Base-by-base conservation (phyloP, 768 basidiomycete species). In the Mycena vulgaris region DNA sequence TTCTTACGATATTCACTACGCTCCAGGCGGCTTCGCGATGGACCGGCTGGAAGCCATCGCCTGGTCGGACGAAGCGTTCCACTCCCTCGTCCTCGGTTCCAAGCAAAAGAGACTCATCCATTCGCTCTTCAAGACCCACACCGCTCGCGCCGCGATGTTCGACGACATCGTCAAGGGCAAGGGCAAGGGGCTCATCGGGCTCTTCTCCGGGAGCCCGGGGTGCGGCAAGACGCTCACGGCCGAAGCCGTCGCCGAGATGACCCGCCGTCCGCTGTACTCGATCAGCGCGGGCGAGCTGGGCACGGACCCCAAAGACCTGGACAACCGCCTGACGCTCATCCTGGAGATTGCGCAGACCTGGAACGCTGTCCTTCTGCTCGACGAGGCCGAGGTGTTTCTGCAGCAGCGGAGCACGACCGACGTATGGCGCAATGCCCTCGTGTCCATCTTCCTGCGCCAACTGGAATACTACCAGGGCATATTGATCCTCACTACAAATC, bases 381-480 rank as follows among this genome's bases (percentile, higher is more conserved):
- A 83, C 64, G 82, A 83, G 55, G 80, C 80, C 2, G 81, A 82
- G 42, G 80, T 82, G 0, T 83, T 82, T 59, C 58, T 83, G 11
- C 71, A 78, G 55, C 42, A 72, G 60, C 73, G 82, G 0, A 68
- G 59, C 27, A 57, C 42, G 23, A 61, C 25, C 0, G 78, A 80
- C 67, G 48, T 82, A 5, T 42, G 56, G 11, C 74, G 81, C 42
- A 83, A 83, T 53, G 80, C 81, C 11, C 71, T 81, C 2, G 80
- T 82, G 13, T 78, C 81, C 13, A 79, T 83, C 35, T 82, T 83
- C 66, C 73, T 83, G 11, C 73, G 81, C 5, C 80, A 80, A 55
- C 74, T 83, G 21, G 82, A 83, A 72, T 82, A 81, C 64, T 81
- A 81, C 49, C 79, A 79, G 53, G 81, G 82, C n/a, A 80, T 82